Evolutionary conservation across 2,329 filamentous ascomycete species (phyloP), one percentile per base, ranked within the genome.

Genomic region (Calonectria honghensis): DNA sequence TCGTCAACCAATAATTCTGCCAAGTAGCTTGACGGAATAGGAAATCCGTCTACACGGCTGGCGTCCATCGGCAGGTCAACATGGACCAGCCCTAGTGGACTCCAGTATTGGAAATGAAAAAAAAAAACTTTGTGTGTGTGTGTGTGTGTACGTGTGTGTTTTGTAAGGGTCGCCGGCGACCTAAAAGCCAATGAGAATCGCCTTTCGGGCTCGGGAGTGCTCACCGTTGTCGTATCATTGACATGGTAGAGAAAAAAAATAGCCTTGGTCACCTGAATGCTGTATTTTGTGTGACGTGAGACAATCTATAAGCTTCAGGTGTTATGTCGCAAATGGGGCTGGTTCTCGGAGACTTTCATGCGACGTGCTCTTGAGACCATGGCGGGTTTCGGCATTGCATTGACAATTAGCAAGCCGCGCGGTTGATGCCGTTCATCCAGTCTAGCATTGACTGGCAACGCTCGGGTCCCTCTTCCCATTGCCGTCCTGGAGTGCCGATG

Each of bases 1-100:
- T 41, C 71, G 65, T 50, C 59, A 16, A 39, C 64, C 64, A 57
- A 72, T 74, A 70, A 41, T 69, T 32, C 61, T 54, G 57, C 61
- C 61, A 31, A 70, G 67, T 69, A 59, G 31, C 31, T 72, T 41
- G 70, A 77, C 79, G 11, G 70, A 81, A 80, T 51, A 69, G 77
- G 79, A 81, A 81, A 81, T 76, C 77, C 79, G 79, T 81, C 79
- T 81, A 57, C 27, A 70, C 63, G 59, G 66, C 54, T 70, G 45
- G 69, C 65, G 70, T 70, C 76, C 73, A 80, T 79, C 80, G 75
- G 79, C 65, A 66, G 76, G 70, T 65, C 59, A 63, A 37, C 32
- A 74, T 72, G 71, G 71, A 71, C 68, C 68, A 73, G 57, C 57
- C 59, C 72, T 79, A 79, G 74, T 69, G 70, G 67, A 61, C 59